These are phyloP conservation scores for Vinca major DNA, from an alignment of 305 asterid genomes.

Conservation along the genomic window DNA sequence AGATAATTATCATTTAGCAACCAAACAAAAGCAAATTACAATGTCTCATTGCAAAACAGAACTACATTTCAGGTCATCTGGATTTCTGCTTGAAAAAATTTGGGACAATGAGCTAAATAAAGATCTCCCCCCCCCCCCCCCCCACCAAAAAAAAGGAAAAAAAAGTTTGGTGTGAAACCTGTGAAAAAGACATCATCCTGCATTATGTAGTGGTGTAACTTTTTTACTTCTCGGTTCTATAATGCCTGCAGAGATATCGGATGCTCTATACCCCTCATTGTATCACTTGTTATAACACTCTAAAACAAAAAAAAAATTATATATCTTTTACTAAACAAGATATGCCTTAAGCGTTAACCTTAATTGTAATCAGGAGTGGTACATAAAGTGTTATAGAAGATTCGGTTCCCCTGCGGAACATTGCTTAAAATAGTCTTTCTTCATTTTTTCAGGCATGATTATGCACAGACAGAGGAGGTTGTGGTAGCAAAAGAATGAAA, in stretches of 20 bases:
- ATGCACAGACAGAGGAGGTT: slow-evolving; percentile 17
- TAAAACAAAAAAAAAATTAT: slow-evolving; percentile 11
- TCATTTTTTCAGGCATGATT: slow-evolving; percentile 21
- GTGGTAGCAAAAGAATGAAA: slow-evolving; percentile 17
- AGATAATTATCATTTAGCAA: background rate
- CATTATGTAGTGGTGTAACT: background rate
- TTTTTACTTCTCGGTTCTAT: background rate
- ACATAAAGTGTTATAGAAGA: too few species aligned
- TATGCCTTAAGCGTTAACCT: too few species aligned
- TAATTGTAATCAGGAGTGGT: too few species aligned
- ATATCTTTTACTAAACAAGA: too few species aligned
- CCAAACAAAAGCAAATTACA: background rate
- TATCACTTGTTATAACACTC: too few species aligned
- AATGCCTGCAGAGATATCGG: background rate
- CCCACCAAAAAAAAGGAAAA: too few species aligned
- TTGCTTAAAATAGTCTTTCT: background rate
- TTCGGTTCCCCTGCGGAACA: too few species aligned
- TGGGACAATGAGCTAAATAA: background rate
- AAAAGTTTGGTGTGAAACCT: too few species aligned
- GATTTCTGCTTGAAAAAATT: background rate
- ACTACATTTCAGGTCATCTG: background rate
- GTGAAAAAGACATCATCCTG: slow-evolving; percentile 6
- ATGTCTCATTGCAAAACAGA: background rate
- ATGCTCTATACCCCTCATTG: too few species aligned
- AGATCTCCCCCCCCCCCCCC: too few species aligned